Evolutionary conservation across 2,329 filamentous ascomycete species (phyloP), one percentile per base, ranked within the genome.

Genomic region (Aspergillus udagawae): DNA sequence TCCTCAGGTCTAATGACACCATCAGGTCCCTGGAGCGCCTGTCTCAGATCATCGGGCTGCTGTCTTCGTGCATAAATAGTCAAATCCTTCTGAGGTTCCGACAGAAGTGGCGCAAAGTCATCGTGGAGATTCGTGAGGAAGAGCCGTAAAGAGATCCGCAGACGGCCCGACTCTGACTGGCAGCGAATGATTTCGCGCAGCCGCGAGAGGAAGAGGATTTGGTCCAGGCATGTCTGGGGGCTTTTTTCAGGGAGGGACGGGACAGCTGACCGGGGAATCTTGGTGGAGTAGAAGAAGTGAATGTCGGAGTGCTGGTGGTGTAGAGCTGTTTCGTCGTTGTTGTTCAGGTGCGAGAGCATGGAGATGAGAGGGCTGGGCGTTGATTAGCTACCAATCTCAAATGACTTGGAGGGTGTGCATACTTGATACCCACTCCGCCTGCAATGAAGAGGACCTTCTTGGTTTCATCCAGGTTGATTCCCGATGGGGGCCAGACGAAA

Each of bases 401-500:
- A 23, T 41, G 14, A 10, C 12, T 48, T 21, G 12, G 41, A 41
- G 41, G 27, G 20, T 29, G 48, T 47, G 67, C 80, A 61, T 72
- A 85, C 83, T 95, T 95, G 56, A 95, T 87, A 0, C 91, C 91
- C 23, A 95, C 86, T 1, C 91, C 91, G 1, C 90, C 91, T 0
- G 90, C 91, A 14, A 95, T 80, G 60, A 96, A 86, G 3, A 96
- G 83, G 4, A 88, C 80, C 54, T 83, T 85, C 47, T 80, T 78
- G 45, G 88, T 77, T 4, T 70, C 63, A 3, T 70, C 66, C 3
- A 72, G 59, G 50, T 80, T 73, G 21, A 82, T 60, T 21, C 73
- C 72, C 0, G 63, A 63, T 1, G 78, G 90, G 0, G 92, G 92
- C 79, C 87, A 96, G 3, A 88, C 82, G 67, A 96, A 96, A 63